phyloP scores from a whole-genome alignment of 164 flowering plant species.

The Santalum album region DNA sequence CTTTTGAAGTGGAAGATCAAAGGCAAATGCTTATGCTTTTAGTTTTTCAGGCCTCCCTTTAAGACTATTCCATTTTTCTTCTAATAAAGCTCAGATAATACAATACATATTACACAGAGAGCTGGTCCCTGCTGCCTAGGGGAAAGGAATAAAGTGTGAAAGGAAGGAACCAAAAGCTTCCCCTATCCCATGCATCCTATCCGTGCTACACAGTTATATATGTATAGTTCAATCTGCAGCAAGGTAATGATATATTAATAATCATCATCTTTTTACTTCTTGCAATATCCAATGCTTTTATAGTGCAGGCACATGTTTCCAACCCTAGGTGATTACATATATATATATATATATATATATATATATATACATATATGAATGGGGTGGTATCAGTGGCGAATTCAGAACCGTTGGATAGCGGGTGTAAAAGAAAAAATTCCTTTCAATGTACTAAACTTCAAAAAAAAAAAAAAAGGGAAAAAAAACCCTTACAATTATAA shows the following conservation, averaged over 20 bases:
- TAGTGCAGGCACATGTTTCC: conserved; percentile 37
- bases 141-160: conserved; percentile 50
- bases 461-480: too few relatives aligned
- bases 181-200: conserved; percentile 31
- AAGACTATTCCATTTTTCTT: conserved; percentile 50
- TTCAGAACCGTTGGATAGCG: too few relatives aligned
- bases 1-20: conserved; percentile 39
- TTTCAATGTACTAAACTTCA: too few relatives aligned
- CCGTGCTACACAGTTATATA: conserved; percentile 23
- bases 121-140: conserved; percentile 46
- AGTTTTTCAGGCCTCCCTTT: conserved; percentile 61
- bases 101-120: conserved; percentile 11
- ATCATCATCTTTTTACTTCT: conserved; percentile 32
- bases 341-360: too few relatives aligned
- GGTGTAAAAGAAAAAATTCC: too few relatives aligned
- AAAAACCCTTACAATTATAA: too few relatives aligned
- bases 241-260: conserved; percentile 45
- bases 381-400: too few relatives aligned
- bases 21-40: conserved; percentile 23
- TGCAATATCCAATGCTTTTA: conserved; percentile 19
- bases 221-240: conserved; percentile 28
- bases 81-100: conserved; percentile 39
- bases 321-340: conserved; percentile 2
- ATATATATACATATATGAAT: too few relatives aligned
- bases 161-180: conserved; percentile 15